phyloP scores from a whole-genome alignment of 345 rosid genomes.

The Clausena lansium region DNA sequence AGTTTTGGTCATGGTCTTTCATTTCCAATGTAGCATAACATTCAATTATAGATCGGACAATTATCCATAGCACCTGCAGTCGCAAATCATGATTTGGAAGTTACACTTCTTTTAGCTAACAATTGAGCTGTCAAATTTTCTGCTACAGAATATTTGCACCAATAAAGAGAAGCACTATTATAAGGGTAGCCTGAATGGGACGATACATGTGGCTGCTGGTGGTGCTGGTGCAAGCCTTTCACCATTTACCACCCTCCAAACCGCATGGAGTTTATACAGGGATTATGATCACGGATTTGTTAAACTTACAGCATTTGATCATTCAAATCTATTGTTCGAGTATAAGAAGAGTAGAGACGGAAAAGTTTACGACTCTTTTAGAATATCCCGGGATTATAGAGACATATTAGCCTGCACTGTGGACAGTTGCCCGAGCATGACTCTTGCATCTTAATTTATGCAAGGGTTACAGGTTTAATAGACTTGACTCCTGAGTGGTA shows the following conservation, averaged over 20 bases:
- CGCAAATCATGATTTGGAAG: too few relatives aligned
- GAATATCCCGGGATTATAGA: slow-evolving; percentile 46
- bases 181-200: slow-evolving; percentile 51
- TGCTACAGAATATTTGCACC: slow-evolving; percentile 56
- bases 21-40: not conserved
- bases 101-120: not conserved
- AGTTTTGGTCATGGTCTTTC: not conserved
- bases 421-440: slow-evolving; percentile 56
- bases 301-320: slow-evolving; percentile 55
- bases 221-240: slow-evolving; percentile 65
- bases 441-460: slow-evolving; percentile 43
- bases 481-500: not conserved
- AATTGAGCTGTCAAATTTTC: not conserved
- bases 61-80: not conserved
- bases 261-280: slow-evolving; percentile 50
- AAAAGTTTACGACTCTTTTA: slow-evolving; percentile 58
- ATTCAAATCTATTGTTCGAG: slow-evolving; percentile 52
- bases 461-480: not conserved
- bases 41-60: not conserved
- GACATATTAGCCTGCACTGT: slow-evolving; percentile 50
- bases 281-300: slow-evolving; percentile 53
- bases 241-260: slow-evolving; percentile 38
- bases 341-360: slow-evolving; percentile 73
- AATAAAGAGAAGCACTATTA: slow-evolving; percentile 44
- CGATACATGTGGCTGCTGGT: slow-evolving; percentile 72